Conservation (phyloP, 768 basidiomycete species). For the Phylloporus sp. region DNA sequence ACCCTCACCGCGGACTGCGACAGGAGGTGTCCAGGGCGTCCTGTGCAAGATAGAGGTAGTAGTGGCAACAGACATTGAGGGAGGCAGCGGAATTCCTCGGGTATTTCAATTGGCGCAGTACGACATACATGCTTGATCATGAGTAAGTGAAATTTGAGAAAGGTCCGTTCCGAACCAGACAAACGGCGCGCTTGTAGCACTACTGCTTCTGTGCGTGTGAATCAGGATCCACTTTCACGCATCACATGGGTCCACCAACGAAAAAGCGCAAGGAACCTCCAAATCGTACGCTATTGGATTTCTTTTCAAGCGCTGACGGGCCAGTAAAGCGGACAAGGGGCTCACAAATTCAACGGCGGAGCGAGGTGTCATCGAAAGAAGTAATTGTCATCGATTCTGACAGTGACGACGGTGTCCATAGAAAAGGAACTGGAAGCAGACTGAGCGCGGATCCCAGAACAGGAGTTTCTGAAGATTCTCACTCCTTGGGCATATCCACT, state of each 20-base stretch:
- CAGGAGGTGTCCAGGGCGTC: slow-evolving; percentile 68
- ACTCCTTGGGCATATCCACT: background rate
- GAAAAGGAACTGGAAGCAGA: background rate
- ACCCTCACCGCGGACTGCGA: slow-evolving; percentile 62
- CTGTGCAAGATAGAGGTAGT: slow-evolving; percentile 54
- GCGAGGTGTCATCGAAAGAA: slow-evolving; percentile 27
- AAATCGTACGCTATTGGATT: slow-evolving; percentile 42
- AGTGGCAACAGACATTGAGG: slow-evolving; percentile 15
- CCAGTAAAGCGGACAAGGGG: slow-evolving; percentile 19
- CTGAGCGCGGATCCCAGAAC: background rate
- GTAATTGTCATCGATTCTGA: slow-evolving; percentile 64
- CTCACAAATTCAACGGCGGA: no score
- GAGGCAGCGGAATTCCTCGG: no score
- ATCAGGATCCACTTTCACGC: no score
- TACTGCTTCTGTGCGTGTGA: no score
- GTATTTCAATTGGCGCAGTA: no score
- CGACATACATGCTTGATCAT: no score
- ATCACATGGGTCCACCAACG: slow-evolving; percentile 34
- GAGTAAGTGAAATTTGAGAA: no score
- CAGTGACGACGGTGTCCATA: slow-evolving; percentile 34
- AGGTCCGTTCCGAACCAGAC: no score
- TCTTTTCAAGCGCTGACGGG: slow-evolving; percentile 35
- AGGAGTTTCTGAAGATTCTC: background rate
- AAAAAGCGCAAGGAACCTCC: slow-evolving; percentile 34
- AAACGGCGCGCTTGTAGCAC: no score